Conservation (phyloP, 176 grass and related monocot genomes). For the Elymus sibiricus region DNA sequence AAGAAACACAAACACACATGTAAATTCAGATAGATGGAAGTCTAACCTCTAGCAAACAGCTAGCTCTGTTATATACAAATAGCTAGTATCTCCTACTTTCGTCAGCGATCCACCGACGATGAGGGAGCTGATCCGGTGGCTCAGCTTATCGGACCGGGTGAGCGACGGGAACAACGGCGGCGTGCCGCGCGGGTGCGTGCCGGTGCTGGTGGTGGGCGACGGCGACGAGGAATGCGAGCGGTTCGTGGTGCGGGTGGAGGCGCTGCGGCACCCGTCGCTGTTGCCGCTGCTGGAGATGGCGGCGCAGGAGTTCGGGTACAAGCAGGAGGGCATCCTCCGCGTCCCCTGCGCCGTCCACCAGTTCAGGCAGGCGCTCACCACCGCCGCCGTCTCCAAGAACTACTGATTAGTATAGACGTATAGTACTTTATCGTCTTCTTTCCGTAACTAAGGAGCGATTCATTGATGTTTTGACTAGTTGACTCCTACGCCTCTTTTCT, state of each 20-base stretch:
- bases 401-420: not conserved
- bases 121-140: conserved; percentile 46
- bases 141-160: conserved; percentile 43
- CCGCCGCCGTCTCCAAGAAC: conserved; percentile 17
- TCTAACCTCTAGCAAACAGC: not conserved
- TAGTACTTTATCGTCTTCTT: too few relatives aligned
- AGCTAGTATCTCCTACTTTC: too few relatives aligned
- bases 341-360: conserved; percentile 58
- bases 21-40: not conserved
- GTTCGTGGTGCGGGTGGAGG: conserved; percentile 62
- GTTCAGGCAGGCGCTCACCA: conserved; percentile 43
- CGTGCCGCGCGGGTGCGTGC: conserved; percentile 67
- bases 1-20: conserved; percentile 1
- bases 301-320: conserved; percentile 71
- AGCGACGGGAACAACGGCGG: not conserved
- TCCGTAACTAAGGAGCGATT: too few relatives aligned
- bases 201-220: conserved; percentile 50
- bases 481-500: not conserved
- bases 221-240: conserved; percentile 38
- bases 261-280: conserved; percentile 60
- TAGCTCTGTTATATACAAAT: not conserved
- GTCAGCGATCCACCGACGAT: not conserved
- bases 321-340: conserved; percentile 61
- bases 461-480: not conserved
- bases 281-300: conserved; percentile 52